These are phyloP conservation scores for Microcos paniculata DNA, from an alignment of 345 rosid genomes.

Conservation along the genomic window DNA sequence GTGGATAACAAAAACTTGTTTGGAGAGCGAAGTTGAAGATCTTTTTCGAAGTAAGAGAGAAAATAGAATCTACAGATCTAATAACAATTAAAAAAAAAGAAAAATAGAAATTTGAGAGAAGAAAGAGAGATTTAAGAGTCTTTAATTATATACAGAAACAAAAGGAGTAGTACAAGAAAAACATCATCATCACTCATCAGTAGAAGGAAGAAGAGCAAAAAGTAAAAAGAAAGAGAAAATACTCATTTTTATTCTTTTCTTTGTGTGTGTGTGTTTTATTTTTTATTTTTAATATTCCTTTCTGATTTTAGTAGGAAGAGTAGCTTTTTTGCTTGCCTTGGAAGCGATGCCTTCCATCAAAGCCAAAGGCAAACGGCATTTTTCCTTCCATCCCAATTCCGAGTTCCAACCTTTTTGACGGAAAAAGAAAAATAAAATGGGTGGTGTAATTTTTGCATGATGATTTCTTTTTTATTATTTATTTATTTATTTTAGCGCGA, in stretches of 20 bases:
- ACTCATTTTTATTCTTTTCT: background rate
- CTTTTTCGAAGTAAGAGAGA: background rate
- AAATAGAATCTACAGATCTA: conserved; percentile 11
- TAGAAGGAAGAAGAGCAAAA: background rate
- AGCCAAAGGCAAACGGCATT: conserved; percentile 24
- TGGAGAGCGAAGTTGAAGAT: background rate
- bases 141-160: background rate
- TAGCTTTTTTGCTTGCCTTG: conserved; percentile 35
- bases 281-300: background rate
- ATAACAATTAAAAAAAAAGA: background rate
- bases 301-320: conserved; percentile 4
- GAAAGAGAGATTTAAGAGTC: background rate
- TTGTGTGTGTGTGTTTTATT: background rate
- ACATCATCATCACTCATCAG: conserved; percentile 17
- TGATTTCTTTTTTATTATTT: background rate
- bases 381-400: background rate
- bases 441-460: background rate
- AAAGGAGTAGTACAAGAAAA: background rate
- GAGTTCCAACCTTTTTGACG: background rate
- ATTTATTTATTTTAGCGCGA: background rate
- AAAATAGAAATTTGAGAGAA: background rate
- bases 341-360: conserved; percentile 51
- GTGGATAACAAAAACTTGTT: conserved; percentile 1
- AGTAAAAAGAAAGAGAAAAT: background rate
- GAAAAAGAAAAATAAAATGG: background rate